Percentiles rank a stretch among this genome's conserved stretches.
These are phyloP conservation scores for Arxiozyma slooffiae DNA, from an alignment of 1,139 yeast genomes.

Conservation along the genomic window DNA sequence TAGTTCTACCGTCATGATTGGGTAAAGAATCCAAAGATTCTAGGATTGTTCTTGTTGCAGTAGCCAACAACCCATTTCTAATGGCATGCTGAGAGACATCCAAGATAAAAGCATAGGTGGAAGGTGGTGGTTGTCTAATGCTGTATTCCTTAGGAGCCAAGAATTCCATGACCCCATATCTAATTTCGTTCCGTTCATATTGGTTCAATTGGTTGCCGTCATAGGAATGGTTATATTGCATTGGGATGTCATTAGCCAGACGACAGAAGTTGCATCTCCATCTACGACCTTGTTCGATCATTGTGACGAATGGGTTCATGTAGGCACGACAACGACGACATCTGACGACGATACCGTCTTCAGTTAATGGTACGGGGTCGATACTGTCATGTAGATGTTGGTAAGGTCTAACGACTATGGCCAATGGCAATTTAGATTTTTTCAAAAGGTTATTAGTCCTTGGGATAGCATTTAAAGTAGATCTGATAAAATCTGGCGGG, in stretches of 20 bases:
- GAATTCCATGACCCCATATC: slow-evolving; percentile 81
- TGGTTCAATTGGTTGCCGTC: slow-evolving; percentile 41
- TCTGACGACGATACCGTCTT: slow-evolving; percentile 73
- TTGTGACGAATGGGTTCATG: slow-evolving; percentile 84
- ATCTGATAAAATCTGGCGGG: slow-evolving; percentile 66
- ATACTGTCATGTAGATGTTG: slow-evolving; percentile 60
- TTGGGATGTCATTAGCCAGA: slow-evolving; percentile 81
- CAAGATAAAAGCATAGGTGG: slow-evolving; percentile 75
- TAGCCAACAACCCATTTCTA: slow-evolving; percentile 73
- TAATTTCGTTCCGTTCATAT: slow-evolving; percentile 71
- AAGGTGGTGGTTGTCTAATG: slow-evolving; percentile 93
- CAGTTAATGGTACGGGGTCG: slow-evolving; percentile 66
- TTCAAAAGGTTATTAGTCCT: slow-evolving; percentile 60
- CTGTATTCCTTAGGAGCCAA: slow-evolving; percentile 91
- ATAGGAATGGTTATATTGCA: slow-evolving; percentile 38
- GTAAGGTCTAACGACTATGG: slow-evolving; percentile 87
- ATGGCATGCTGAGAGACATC: slow-evolving; percentile 83
- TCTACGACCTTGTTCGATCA: slow-evolving; percentile 70
- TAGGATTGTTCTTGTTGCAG: slow-evolving; percentile 77
- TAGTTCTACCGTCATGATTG: slow-evolving; percentile 71
- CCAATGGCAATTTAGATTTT: slow-evolving; percentile 86
- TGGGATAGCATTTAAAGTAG: slow-evolving; percentile 85
- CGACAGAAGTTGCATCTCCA: slow-evolving; percentile 96
- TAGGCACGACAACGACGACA: slow-evolving; percentile 97
- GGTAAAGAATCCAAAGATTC: slow-evolving; percentile 88